Evolutionary conservation across 2,329 filamentous ascomycete species (phyloP).

Genomic region (Xylaria sp.): DNA sequence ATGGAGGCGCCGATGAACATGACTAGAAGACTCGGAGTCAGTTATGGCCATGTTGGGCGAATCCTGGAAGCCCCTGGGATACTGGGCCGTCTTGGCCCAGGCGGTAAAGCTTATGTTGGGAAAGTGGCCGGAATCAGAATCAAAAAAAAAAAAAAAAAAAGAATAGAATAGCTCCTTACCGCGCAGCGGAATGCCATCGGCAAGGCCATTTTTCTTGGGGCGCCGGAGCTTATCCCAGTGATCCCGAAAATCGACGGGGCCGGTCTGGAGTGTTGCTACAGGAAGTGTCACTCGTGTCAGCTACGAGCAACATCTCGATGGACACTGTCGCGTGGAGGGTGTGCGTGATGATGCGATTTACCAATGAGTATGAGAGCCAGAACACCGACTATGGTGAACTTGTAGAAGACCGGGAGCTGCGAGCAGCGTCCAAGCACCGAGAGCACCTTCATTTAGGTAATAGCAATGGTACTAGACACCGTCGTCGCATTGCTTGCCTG

Average conservation of each 20-base stretch:
- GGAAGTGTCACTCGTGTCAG: constrained; percentile 12
- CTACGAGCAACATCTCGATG: neutral
- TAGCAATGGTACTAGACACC: constrained; percentile 17
- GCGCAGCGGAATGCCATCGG: constrained; percentile 43
- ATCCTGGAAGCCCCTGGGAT: no score
- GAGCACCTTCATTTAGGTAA: constrained; percentile 37
- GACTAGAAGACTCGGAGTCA: constrained; percentile 13
- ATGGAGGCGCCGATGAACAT: constrained; percentile 47
- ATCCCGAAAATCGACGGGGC: constrained; percentile 40
- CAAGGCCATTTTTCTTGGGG: constrained; percentile 36
- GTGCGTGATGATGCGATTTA: no score
- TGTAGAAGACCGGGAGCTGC: constrained; percentile 43
- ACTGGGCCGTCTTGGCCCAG: no score
- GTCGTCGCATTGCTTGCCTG: constrained; percentile 34
- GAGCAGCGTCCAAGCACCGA: constrained; percentile 37
- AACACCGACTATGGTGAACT: constrained; percentile 37
- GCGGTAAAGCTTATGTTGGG: no score
- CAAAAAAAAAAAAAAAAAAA: no score
- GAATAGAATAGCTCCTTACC: no score
- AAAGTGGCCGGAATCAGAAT: no score
- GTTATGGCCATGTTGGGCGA: no score
- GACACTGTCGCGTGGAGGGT: no score
- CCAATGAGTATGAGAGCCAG: constrained; percentile 41
- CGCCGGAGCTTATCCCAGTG: constrained; percentile 43
- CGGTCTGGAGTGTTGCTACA: constrained; percentile 39